A percentile compares a stretch with the other conserved stretches of the same genome.
Conservation (phyloP, 352 stramenopile species). For the Phytopythium cucurbitacearum region DNA sequence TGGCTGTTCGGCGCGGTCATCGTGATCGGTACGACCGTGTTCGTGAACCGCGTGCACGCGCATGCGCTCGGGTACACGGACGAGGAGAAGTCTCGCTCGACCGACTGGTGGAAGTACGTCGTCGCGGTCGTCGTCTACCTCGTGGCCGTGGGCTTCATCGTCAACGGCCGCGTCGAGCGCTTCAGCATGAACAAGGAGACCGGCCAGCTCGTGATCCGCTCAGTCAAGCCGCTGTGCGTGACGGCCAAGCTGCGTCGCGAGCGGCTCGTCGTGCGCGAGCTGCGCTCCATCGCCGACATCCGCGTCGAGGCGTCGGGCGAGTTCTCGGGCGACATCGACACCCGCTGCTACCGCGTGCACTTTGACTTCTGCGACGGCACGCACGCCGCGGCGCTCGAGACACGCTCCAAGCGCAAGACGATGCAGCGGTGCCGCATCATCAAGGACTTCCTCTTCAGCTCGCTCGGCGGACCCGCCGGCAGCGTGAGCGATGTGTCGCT, state of each 20-base stretch:
- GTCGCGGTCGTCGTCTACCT: constrained; percentile 51
- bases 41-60: constrained; percentile 46
- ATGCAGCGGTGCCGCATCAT: constrained; percentile 47
- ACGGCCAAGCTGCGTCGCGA: constrained; percentile 24
- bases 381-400: constrained; percentile 47
- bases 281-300: constrained; percentile 54
- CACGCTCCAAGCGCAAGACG: constrained; percentile 55
- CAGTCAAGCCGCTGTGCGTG: constrained; percentile 48
- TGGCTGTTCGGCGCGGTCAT: constrained; percentile 52
- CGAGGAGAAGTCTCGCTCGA: constrained; percentile 4
- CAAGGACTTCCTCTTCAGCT: constrained; percentile 40
- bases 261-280: constrained; percentile 40
- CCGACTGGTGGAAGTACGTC: constrained; percentile 69
- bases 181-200: constrained; percentile 56
- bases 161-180: constrained; percentile 53
- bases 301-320: constrained; percentile 58
- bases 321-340: constrained; percentile 65
- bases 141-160: constrained; percentile 31
- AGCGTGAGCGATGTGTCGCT: not conserved
- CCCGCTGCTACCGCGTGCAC: constrained; percentile 61
- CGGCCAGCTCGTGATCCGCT: constrained; percentile 29
- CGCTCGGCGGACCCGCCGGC: not conserved
- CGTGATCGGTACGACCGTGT: constrained; percentile 48
- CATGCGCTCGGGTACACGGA: constrained; percentile 11
- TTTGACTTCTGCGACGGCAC: constrained; percentile 68